A percentile compares a stretch with the other conserved stretches of the same genome.
phyloP scores from a whole-genome alignment of 164 flowering plant genomes.

The Platanus orientalis region DNA sequence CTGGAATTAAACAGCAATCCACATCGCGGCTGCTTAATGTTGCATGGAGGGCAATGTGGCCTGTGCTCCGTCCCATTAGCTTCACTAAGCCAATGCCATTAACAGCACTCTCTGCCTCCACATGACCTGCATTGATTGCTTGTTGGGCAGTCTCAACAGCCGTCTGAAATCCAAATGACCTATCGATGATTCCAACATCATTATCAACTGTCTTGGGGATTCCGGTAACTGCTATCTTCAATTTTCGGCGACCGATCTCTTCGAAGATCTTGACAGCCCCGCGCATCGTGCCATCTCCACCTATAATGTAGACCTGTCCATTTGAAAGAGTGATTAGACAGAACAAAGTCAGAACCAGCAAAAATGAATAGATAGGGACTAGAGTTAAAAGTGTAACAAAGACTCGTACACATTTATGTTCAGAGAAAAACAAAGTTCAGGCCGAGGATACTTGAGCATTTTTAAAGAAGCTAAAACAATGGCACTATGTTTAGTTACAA shows the following conservation, averaged over 20 bases:
- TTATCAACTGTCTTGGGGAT: conserved; percentile 90
- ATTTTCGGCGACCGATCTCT: conserved; percentile 47
- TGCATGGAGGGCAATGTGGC: conserved; percentile 77
- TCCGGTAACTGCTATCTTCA: conserved; percentile 49
- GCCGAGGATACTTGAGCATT: too few species aligned
- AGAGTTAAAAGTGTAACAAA: not conserved
- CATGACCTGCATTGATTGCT: conserved; percentile 77
- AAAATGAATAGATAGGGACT: not conserved
- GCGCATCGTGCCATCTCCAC: conserved; percentile 88
- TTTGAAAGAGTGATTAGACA: not conserved
- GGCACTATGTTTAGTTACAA: too few species aligned
- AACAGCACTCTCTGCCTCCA: conserved; percentile 80
- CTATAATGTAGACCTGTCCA: conserved; percentile 71
- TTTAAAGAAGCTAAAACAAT: too few species aligned
- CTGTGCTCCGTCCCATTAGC: conserved; percentile 88
- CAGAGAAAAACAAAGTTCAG: too few species aligned
- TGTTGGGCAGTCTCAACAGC: conserved; percentile 84
- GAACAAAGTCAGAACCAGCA: not conserved
- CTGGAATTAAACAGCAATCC: conserved; percentile 85
- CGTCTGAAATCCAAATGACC: conserved; percentile 82
- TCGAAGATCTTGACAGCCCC: conserved; percentile 74
- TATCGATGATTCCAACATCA: conserved; percentile 77
- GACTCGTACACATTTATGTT: not conserved
- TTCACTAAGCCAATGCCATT: conserved; percentile 87
- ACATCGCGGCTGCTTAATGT: conserved; percentile 84